These are phyloP conservation scores for Penicillium brevicompactum DNA, from an alignment of 2,329 filamentous ascomycete genomes.

Conservation along the genomic window DNA sequence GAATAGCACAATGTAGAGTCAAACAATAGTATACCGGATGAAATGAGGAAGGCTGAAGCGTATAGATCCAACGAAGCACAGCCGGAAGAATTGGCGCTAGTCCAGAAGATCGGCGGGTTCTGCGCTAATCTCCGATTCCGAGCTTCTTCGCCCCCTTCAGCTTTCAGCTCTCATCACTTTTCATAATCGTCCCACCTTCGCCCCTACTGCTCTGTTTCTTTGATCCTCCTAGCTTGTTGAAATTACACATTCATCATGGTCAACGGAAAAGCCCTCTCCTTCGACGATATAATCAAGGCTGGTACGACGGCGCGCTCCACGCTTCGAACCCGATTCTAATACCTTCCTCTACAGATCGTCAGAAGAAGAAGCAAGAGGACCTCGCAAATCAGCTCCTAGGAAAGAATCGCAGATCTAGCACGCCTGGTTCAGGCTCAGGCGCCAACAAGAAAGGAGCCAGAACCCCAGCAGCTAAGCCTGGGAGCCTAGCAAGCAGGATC, in stretches of 20 bases:
- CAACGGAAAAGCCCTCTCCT: slow-evolving; percentile 44
- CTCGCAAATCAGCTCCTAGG: slow-evolving; percentile 63
- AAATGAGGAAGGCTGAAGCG: too few relatives aligned
- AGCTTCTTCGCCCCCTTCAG: slow-evolving; percentile 17
- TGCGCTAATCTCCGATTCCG: slow-evolving; percentile 10
- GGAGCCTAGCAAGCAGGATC: slow-evolving; percentile 60
- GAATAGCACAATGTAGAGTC: too few relatives aligned
- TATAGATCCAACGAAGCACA: too few relatives aligned
- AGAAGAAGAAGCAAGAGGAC: slow-evolving; percentile 57
- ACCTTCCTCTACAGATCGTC: slow-evolving; percentile 45
- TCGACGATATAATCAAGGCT: slow-evolving; percentile 55
- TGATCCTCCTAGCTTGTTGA: neutral
- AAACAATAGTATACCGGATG: too few relatives aligned
- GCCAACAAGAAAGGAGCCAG: slow-evolving; percentile 25
- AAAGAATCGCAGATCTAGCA: slow-evolving; percentile 53
- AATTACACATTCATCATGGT: slow-evolving; percentile 33
- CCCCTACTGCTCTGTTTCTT: neutral
- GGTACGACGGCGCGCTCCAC: slow-evolving; percentile 37
- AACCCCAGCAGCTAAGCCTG: slow-evolving; percentile 47
- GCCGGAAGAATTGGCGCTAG: too few relatives aligned
- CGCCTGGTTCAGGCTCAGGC: slow-evolving; percentile 45
- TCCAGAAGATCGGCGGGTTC: neutral
- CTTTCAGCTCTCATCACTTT: neutral
- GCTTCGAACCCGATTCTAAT: slow-evolving; percentile 7
- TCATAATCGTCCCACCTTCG: neutral